These are phyloP conservation scores for Peziza echinospora DNA, from an alignment of 495 filamentous ascomycete genomes.

Conservation along the genomic window DNA sequence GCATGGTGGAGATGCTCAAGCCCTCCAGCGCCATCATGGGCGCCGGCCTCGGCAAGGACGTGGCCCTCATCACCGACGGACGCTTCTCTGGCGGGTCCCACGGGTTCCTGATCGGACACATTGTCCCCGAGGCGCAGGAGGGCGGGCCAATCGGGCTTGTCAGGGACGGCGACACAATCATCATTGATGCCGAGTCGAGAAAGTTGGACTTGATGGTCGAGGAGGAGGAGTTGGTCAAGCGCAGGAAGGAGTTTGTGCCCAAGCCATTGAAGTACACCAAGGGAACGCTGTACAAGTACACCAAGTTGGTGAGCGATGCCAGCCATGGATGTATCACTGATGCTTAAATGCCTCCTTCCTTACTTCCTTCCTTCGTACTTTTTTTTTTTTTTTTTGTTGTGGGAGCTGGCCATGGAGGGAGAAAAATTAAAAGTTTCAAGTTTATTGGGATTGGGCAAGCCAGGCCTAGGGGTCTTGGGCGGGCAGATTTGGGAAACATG, in stretches of 20 bases:
- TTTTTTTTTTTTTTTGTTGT: no score
- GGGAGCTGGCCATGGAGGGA: neutral
- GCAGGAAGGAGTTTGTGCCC: constrained; percentile 43
- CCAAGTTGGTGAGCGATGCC: constrained; percentile 45
- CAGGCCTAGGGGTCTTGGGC: no score
- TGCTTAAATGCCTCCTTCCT: constrained; percentile 23
- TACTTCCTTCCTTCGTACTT: no score
- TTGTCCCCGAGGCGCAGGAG: constrained; percentile 65
- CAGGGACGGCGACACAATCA: constrained; percentile 42
- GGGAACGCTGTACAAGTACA: constrained; percentile 62
- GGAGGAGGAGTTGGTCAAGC: constrained; percentile 39
- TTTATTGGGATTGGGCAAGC: no score
- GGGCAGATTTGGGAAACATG: no score
- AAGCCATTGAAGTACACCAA: constrained; percentile 43
- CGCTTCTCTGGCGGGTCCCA: constrained; percentile 58
- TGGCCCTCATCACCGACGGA: constrained; percentile 60
- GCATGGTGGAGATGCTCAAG: constrained; percentile 81
- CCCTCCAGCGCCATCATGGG: constrained; percentile 70
- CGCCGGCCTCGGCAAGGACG: constrained; percentile 59
- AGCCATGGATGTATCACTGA: constrained; percentile 69
- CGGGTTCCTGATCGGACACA: constrained; percentile 69
- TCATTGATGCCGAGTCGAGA: constrained; percentile 48
- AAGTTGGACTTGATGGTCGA: constrained; percentile 38
- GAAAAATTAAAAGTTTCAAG: neutral
- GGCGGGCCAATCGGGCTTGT: constrained; percentile 32